Evolutionary conservation across 179 eudicot species (phyloP).

Genomic region (Patellifolia procumbens): DNA sequence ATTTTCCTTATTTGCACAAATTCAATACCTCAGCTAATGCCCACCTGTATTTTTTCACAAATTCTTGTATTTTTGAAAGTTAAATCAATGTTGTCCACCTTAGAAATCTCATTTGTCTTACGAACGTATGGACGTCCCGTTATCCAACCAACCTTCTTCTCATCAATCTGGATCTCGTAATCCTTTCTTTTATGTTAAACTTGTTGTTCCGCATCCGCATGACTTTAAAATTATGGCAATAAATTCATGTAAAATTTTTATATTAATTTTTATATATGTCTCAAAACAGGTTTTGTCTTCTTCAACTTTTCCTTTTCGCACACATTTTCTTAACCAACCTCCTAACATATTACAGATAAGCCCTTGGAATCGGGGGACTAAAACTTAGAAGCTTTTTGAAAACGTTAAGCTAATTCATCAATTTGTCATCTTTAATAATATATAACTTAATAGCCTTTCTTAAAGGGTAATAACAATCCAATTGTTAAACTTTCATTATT

Average conservation of each 20-base stretch:
- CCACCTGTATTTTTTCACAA: background rate
- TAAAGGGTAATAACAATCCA: too few relatives aligned
- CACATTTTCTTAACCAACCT: too few relatives aligned
- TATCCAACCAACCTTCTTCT: background rate
- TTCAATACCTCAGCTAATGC: background rate
- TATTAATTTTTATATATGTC: background rate
- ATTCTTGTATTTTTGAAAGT: background rate
- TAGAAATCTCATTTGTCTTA: background rate
- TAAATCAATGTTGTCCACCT: background rate
- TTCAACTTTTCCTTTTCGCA: background rate
- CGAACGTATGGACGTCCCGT: background rate
- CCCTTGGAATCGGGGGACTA: too few relatives aligned
- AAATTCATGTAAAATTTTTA: background rate
- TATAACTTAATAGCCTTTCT: too few relatives aligned
- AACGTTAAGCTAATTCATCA: too few relatives aligned
- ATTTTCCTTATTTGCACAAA: background rate
- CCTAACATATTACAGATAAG: too few relatives aligned
- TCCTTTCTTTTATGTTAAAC: background rate
- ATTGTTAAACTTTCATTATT: too few relatives aligned
- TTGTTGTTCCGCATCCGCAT: background rate
- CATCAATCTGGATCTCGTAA: background rate
- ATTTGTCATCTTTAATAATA: too few relatives aligned
- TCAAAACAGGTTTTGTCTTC: background rate
- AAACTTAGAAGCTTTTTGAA: too few relatives aligned
- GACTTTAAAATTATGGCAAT: background rate